Base-by-base conservation (phyloP, 2,329 filamentous ascomycete genomes). In the Trichoderma gracile region DNA sequence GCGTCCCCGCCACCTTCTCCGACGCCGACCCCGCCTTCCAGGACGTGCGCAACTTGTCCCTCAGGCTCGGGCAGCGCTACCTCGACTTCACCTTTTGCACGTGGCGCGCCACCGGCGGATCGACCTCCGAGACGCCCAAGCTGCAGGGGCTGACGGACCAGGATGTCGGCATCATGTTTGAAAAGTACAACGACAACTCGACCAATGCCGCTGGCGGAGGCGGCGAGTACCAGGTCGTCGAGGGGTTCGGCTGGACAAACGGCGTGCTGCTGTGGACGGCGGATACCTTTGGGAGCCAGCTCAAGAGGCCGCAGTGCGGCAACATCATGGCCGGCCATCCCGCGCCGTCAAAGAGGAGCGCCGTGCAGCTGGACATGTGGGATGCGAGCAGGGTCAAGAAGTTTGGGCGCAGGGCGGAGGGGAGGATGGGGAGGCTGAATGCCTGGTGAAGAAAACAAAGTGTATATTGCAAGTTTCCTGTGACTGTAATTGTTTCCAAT, bases 201-300 rank as follows among this genome's bases (percentile, higher is more conserved):
- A 86, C 81, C 52, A 87, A 88, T 67, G 82, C 81, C 0, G 85
- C 84, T 1, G 88, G 88, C 30, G 78, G 85, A 7, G 88, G 88
- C 6, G 88, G 88, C 68, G 88, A 90, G 78, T 90, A 90, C 72
- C 81, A 84, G 61, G 87, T 90, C 6, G 87, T 89, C 3, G 85
- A 89, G 75, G 87, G 88, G 1, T 90, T 90, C 69, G 88, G 87
- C 7, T 90, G 88, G 88, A 86, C 84, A 1, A 90, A 90, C 68
- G 88, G 88, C 33, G 86, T 89, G 59, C 73, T 90, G 33, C 84
- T 90, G 59, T 90, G 87, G 86, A 79, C 82, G 1, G 86, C 82
- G 9, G 88, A 90, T 69, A 80, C 80, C 8, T 90, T 90, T 75
- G 83, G 79, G 14, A 78, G 81, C 69, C 75, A 80, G 68, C 73